Evolutionary conservation across 805 yeast genomes (phyloP), one percentile per base, ranked within the genome.

Genomic region (Barnettozyma sucrosica): DNA sequence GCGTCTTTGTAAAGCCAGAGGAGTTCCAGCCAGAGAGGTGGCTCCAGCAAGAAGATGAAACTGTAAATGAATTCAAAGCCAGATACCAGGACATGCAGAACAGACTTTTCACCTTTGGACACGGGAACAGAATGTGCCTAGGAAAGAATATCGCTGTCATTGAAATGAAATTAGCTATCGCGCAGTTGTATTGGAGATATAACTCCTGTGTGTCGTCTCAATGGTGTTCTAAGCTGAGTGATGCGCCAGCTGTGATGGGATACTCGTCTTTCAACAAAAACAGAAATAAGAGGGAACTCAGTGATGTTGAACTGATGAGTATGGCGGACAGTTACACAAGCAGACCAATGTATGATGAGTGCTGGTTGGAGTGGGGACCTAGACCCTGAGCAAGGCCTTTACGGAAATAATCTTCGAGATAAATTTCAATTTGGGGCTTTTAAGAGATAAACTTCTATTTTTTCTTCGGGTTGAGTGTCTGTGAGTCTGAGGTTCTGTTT

Each of bases 51-150:
- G 59, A 55, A 2, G 55, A 58, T 32, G 80, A 75, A 55, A 51
- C 61, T 2, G 61, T 56, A 3, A 60, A 57, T 2, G 68, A 64
- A 4, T 74, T 59, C 56, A 57, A 56, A 6, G 52, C 48, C 6
- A 57, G 82, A 36, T 55, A 75, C 30, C 70, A 65, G 45, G 46
- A 45, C 8, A 82, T 80, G 78, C 69, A 71, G 48, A 71, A 67
- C 45, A 69, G 70, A 54, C 75, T 82, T 71, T 75, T 83, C 73
- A 80, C 85, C 1, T 84, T 85, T 66, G 89, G 90, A 1, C 76
- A 80, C 36, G 92, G 90, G 3, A 70, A 80, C 19, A 66, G 89
- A 52, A 82, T 83, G 89, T 84, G 92, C 57, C 66, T 83, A 46
- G 90, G 92, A 1, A 75, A 80, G 79, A 72, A 83, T 58, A 60